Base-by-base conservation (phyloP, 2,329 filamentous ascomycete species). In the Fusarium nelsonii region DNA sequence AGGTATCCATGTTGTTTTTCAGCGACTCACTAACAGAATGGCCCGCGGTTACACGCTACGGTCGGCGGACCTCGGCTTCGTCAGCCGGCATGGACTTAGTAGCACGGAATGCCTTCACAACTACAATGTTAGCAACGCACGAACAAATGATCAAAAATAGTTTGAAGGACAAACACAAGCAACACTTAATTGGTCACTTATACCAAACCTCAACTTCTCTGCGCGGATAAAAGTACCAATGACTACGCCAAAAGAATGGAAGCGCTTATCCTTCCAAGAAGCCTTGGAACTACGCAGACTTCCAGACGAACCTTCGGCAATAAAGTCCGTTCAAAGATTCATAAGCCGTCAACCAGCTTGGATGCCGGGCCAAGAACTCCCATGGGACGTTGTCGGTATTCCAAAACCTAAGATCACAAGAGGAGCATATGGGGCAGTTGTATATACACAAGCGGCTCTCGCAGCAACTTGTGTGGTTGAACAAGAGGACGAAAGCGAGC, bases 371-470 rank as follows among this genome's bases (percentile, higher is more conserved):
- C 60, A 59, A 9, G 75, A 79, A 18, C 67, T 80, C 12, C 77
- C 77, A 6, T 76, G 76, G 76, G 68, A 70, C 6, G 32, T 63
- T 4, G 6, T 73, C 4, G 73, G 72, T 11, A 48, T 68, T 8
- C 37, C 23, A 46, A 52, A 37, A 1, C 54, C 61, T 4, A 71
- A 51, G 43, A 63, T 66, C 41, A 68, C 49, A 34, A 73, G 68
- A 20, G 74, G 75, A n/a, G 77, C 76, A 0, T 82, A 76, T 45
- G 80, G 80, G 8, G 80, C 79, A 7, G 76, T 78, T 26, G 80
- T 81, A 32, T 82, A 79, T 57, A 75, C 75, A 4, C 77, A 80
- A 58, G 76, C 80, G 15, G 69, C 80, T 9, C 66, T 81, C 8
- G 80, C 79, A 10, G 80, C 79, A 3, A 68, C 80, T 1, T 73